phyloP scores from a whole-genome alignment of 2,329 filamentous ascomycete species.

The Sporothrix pseudoabietina region DNA sequence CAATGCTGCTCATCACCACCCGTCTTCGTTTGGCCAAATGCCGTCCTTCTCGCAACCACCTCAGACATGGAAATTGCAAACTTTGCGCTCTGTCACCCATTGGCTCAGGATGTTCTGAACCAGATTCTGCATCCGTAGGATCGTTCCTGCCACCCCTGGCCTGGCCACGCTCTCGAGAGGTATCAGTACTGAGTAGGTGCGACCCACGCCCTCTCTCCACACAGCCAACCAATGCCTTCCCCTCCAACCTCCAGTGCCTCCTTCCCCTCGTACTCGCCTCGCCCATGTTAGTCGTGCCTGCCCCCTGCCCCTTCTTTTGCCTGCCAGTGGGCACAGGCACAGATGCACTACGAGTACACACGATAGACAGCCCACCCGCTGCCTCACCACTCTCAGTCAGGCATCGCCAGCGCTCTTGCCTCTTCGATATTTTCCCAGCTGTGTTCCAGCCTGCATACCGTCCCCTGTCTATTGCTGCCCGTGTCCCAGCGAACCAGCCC shows the following conservation, averaged over 20 bases:
- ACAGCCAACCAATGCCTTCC: slow-evolving; percentile 21
- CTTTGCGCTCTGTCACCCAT: slow-evolving; percentile 1
- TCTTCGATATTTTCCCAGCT: slow-evolving; percentile 15
- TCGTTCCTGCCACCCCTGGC: slow-evolving; percentile 17
- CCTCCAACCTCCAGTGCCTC: slow-evolving; percentile 21
- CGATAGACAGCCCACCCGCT: slow-evolving; percentile 19
- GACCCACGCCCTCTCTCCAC: slow-evolving; percentile 15
- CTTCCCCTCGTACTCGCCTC: slow-evolving; percentile 21
- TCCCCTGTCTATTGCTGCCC: slow-evolving; percentile 7
- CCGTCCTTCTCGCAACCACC: background rate
- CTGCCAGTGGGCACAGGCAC: background rate
- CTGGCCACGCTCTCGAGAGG: slow-evolving; percentile 3
- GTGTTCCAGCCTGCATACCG: slow-evolving; percentile 9
- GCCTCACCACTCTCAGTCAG: slow-evolving; percentile 7
- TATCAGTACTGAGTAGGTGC: background rate
- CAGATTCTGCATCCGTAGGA: slow-evolving; percentile 11
- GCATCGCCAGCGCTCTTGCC: slow-evolving; percentile 12
- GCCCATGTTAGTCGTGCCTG: background rate
- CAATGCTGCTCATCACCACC: slow-evolving; percentile 18
- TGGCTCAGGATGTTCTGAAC: slow-evolving; percentile 19
- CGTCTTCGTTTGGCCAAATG: slow-evolving; percentile 1
- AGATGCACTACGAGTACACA: slow-evolving; percentile 8
- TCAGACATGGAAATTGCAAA: slow-evolving; percentile 17
- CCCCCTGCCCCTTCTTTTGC: slow-evolving; percentile 9
- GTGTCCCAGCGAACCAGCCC: slow-evolving; percentile 23